A percentile compares a stretch with the other conserved stretches of the same genome.
Evolutionary conservation across 805 yeast genomes (phyloP).

Genomic region (Candida corydali): DNA sequence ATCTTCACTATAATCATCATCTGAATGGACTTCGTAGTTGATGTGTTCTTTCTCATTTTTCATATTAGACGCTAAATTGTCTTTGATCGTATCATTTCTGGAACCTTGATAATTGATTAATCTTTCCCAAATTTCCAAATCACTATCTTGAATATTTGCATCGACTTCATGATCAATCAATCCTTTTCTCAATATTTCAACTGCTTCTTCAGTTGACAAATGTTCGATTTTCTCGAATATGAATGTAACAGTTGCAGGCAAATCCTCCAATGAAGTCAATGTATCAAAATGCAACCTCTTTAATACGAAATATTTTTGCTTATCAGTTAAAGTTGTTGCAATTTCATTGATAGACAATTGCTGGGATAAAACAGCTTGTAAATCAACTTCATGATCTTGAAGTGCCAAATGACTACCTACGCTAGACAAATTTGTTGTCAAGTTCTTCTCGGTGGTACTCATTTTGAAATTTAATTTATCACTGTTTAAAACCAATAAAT

Average conservation of each 20-base stretch:
- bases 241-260: constrained; percentile 25
- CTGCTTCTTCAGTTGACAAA: constrained; percentile 17
- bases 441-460: not conserved
- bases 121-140: constrained; percentile 20
- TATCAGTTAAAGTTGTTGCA: constrained; percentile 15
- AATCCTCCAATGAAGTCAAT: constrained; percentile 24
- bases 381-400: constrained; percentile 13
- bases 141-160: constrained; percentile 29
- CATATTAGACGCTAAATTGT: not conserved
- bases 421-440: constrained; percentile 5
- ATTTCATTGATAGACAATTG: constrained; percentile 14
- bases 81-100: not conserved
- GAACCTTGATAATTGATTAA: constrained; percentile 10
- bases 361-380: constrained; percentile 19
- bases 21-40: constrained; percentile 1
- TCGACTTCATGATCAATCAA: constrained; percentile 27
- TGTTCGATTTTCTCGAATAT: constrained; percentile 28
- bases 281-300: constrained; percentile 22
- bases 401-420: constrained; percentile 9
- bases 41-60: not conserved
- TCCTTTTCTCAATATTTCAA: constrained; percentile 24
- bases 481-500: too few relatives aligned
- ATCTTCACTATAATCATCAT: constrained; percentile 5
- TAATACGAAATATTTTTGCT: constrained; percentile 25
- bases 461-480: too few relatives aligned